Evolutionary conservation across 768 basidiomycete genomes (phyloP).

Genomic region (Suillus clintonianus): DNA sequence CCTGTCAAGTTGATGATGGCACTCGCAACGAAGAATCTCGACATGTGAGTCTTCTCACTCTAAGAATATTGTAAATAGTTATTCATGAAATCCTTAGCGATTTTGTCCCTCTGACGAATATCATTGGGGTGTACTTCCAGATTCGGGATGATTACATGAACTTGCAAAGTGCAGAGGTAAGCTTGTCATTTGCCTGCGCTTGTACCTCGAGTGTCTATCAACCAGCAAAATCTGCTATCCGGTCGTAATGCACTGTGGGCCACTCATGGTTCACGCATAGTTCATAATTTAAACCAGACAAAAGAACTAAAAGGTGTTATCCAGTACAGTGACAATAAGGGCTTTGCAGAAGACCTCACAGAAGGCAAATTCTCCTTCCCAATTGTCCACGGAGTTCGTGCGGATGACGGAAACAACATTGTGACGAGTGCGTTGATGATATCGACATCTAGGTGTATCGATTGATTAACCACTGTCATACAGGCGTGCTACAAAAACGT

Average conservation of each 20-base stretch:
- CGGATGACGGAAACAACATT: slow-evolving; percentile 75
- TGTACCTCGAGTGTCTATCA: neutral
- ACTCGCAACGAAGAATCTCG: slow-evolving; percentile 60
- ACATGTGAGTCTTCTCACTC: slow-evolving; percentile 47
- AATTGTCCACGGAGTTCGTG: slow-evolving; percentile 75
- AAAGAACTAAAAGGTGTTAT: slow-evolving; percentile 15
- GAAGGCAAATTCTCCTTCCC: slow-evolving; percentile 85
- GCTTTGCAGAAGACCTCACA: slow-evolving; percentile 73
- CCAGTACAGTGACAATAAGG: slow-evolving; percentile 66
- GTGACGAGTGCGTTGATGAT: slow-evolving; percentile 66
- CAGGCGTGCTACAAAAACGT: slow-evolving; percentile 91
- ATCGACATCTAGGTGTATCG: neutral
- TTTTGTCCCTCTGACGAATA: slow-evolving; percentile 89
- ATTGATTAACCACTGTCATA: neutral
- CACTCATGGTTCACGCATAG: slow-evolving; percentile 46
- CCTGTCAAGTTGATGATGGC: slow-evolving; percentile 98
- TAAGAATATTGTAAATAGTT: neutral
- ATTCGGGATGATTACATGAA: slow-evolving; percentile 99
- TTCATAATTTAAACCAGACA: neutral
- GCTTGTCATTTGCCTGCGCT: slow-evolving; percentile 6
- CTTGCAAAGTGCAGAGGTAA: slow-evolving; percentile 80
- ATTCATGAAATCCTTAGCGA: slow-evolving; percentile 48
- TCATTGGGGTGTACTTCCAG: slow-evolving; percentile 94
- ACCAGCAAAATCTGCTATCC: slow-evolving; percentile 58
- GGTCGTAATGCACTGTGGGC: slow-evolving; percentile 26